phyloP scores from a whole-genome alignment of 345 rosid species.

The Triadica sebifera region DNA sequence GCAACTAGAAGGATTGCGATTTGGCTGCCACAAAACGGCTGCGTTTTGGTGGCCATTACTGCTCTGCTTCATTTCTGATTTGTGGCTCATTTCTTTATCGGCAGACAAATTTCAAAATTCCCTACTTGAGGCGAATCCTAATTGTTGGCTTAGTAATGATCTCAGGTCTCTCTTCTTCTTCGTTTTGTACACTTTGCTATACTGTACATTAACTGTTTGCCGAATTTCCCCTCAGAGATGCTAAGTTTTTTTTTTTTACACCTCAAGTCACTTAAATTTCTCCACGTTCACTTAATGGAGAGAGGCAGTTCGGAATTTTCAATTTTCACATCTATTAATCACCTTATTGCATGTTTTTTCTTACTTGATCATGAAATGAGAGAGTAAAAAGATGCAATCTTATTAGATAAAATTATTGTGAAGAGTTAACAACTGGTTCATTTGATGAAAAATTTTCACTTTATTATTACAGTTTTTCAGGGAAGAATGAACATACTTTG shows the following conservation, averaged over 20 bases:
- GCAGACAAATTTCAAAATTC: not conserved
- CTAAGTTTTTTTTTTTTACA: not conserved
- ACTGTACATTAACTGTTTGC: slow-evolving; percentile 2
- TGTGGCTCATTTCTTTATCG: too few species aligned
- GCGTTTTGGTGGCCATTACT: too few species aligned
- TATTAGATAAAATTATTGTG: not conserved
- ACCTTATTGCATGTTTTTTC: not conserved
- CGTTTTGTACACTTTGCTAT: not conserved
- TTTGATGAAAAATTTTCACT: not conserved
- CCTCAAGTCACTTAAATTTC: too few species aligned
- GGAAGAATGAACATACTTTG: not conserved
- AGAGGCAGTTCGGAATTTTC: not conserved
- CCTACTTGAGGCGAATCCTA: too few species aligned
- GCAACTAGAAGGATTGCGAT: too few species aligned
- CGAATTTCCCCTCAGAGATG: not conserved
- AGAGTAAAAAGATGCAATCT: not conserved
- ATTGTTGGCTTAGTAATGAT: not conserved
- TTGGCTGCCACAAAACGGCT: too few species aligned
- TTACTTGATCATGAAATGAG: not conserved
- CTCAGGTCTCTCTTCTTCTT: not conserved
- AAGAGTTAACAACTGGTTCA: not conserved
- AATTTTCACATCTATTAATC: not conserved
- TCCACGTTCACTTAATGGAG: not conserved
- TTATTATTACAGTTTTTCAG: too few species aligned
- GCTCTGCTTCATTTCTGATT: too few species aligned